A percentile compares a stretch with the other conserved stretches of the same genome.
Conservation (phyloP, 2,329 filamentous ascomycete species). For the Trichoderma pleuroti region DNA sequence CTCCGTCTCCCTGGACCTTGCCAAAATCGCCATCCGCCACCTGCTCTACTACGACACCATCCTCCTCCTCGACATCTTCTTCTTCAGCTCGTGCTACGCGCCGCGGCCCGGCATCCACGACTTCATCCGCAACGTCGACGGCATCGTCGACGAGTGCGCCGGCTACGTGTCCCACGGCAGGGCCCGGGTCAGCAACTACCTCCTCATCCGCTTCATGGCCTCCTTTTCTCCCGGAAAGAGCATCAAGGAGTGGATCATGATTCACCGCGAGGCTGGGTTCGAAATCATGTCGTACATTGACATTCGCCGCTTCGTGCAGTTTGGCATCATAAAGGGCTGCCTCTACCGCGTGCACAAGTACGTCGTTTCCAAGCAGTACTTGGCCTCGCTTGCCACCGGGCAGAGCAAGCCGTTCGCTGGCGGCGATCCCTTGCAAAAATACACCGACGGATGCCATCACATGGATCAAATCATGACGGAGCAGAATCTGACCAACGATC, state of each 20-base stretch:
- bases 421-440: conserved; percentile 58
- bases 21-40: conserved; percentile 81
- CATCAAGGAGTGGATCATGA: conserved; percentile 81
- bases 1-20: conserved; percentile 81
- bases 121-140: conserved; percentile 71
- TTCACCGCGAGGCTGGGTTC: conserved; percentile 63
- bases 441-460: conserved; percentile 69
- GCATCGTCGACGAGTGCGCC: conserved; percentile 80
- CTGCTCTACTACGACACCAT: conserved; percentile 91
- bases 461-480: conserved; percentile 83
- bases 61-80: conserved; percentile 89
- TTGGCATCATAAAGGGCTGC: conserved; percentile 92
- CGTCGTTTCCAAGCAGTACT: conserved; percentile 65
- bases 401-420: conserved; percentile 41
- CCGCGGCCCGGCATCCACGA: conserved; percentile 71
- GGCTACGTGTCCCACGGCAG: conserved; percentile 66
- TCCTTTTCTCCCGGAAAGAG: conserved; percentile 78
- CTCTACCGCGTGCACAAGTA: conserved; percentile 92
- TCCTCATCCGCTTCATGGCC: conserved; percentile 79
- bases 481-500: conserved; percentile 64
- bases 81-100: conserved; percentile 88
- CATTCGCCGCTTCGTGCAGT: conserved; percentile 86
- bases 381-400: conserved; percentile 54
- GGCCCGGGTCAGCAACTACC: conserved; percentile 52
- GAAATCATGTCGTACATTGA: conserved; percentile 74